Evolutionary conservation across 805 yeast species (phyloP).

Genomic region (Pichia kluyveri): DNA sequence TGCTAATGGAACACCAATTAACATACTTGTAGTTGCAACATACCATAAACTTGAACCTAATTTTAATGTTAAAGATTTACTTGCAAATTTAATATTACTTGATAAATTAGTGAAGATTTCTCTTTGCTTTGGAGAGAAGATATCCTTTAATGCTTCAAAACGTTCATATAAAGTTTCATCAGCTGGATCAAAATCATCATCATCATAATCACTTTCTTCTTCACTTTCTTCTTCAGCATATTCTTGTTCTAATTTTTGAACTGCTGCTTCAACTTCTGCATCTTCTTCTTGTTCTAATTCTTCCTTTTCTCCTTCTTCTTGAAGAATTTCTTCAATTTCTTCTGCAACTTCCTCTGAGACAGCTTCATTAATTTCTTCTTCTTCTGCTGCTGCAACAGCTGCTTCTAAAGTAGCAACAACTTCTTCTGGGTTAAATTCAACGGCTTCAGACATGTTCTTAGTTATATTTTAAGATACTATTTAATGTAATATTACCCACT

Average conservation of each 20-base stretch:
- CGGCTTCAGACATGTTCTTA: conserved; percentile 36
- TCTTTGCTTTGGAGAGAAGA: conserved; percentile 84
- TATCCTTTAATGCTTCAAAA: conserved; percentile 83
- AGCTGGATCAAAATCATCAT: conserved; percentile 64
- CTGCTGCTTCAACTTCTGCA: conserved; percentile 27
- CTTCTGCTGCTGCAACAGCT: conserved; percentile 7
- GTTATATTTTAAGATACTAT: not conserved
- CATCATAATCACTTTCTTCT: conserved; percentile 46
- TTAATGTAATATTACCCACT: no score
- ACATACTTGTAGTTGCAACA: conserved; percentile 69
- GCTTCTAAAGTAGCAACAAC: conserved; percentile 7
- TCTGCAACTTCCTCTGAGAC: conserved; percentile 7
- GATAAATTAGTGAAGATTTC: conserved; percentile 25
- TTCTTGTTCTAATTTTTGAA: conserved; percentile 26
- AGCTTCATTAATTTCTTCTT: conserved; percentile 3
- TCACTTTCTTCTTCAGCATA: conserved; percentile 23
- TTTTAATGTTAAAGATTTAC: conserved; percentile 41
- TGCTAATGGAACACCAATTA: conserved; percentile 89
- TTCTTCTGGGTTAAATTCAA: conserved; percentile 17
- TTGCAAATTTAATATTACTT: conserved; percentile 30
- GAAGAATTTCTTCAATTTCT: conserved; percentile 5
- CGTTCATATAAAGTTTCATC: conserved; percentile 84
- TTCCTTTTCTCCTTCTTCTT: conserved; percentile 9
- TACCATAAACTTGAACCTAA: conserved; percentile 81
- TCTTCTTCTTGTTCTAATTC: conserved; percentile 12